A percentile compares a stretch with the other conserved stretches of the same genome.
Conservation (phyloP, 805 yeast species). For the Candida silvicultrix region DNA sequence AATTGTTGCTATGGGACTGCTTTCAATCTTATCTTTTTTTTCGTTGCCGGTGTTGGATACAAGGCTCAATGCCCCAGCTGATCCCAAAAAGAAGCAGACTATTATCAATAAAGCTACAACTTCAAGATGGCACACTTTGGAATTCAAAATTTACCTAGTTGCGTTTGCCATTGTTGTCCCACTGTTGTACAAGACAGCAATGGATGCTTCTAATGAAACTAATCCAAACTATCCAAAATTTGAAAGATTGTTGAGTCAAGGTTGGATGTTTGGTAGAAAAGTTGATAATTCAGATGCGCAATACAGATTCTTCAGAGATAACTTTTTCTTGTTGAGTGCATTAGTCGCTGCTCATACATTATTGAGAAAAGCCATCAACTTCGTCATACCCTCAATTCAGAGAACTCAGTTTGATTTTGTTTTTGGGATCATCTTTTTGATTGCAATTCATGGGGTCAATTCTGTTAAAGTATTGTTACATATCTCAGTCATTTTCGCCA, state of each 20-base stretch:
- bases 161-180: slow-evolving; percentile 72
- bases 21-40: slow-evolving; percentile 18
- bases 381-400: slow-evolving; percentile 20
- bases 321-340: slow-evolving; percentile 54
- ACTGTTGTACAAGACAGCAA: slow-evolving; percentile 72
- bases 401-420: slow-evolving; percentile 62
- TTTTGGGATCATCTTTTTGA: slow-evolving; percentile 64
- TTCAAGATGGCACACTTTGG: slow-evolving; percentile 71
- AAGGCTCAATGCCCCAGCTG: slow-evolving; percentile 29
- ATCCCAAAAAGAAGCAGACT: slow-evolving; percentile 21
- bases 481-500: slow-evolving; percentile 42
- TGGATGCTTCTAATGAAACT: slow-evolving; percentile 69
- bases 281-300: slow-evolving; percentile 93
- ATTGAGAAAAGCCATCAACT: slow-evolving; percentile 33
- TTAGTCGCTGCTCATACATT: slow-evolving; percentile 49
- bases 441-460: slow-evolving; percentile 79
- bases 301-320: slow-evolving; percentile 81
- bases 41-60: slow-evolving; percentile 36
- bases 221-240: slow-evolving; percentile 68
- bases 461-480: slow-evolving; percentile 55
- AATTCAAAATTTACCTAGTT: slow-evolving; percentile 62
- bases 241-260: slow-evolving; percentile 56
- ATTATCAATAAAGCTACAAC: slow-evolving; percentile 7
- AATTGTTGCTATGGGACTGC: not conserved
- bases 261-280: slow-evolving; percentile 88